phyloP scores from a whole-genome alignment of 805 yeast genomes.

The Metschnikowia colocasiae region DNA sequence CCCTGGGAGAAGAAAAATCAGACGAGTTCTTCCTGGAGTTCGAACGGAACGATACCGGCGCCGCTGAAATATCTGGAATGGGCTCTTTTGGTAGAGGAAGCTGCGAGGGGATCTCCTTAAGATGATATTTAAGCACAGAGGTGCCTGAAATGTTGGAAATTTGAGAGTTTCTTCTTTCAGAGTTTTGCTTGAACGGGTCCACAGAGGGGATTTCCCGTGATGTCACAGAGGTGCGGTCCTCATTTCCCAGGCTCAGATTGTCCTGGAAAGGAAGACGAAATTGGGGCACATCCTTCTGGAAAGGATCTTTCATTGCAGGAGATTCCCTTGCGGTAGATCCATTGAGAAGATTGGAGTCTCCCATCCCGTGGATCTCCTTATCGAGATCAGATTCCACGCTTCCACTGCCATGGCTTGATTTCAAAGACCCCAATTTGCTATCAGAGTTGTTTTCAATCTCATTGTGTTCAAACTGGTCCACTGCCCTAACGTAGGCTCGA shows the following conservation, averaged over 20 bases:
- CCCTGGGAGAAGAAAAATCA: constrained; percentile 38
- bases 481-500: constrained; percentile 60
- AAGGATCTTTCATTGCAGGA: constrained; percentile 22
- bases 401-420: constrained; percentile 10
- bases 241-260: constrained; percentile 4
- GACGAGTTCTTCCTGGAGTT: constrained; percentile 36
- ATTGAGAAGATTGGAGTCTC: neutral
- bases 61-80: constrained; percentile 40
- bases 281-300: constrained; percentile 45
- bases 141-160: constrained; percentile 11
- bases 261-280: constrained; percentile 75
- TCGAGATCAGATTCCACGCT: constrained; percentile 1
- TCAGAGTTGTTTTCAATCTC: constrained; percentile 15
- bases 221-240: neutral
- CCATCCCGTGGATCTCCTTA: neutral
- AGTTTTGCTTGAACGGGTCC: constrained; percentile 24
- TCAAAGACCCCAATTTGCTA: constrained; percentile 10
- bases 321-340: neutral
- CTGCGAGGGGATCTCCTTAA: constrained; percentile 50
- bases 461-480: constrained; percentile 35
- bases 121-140: constrained; percentile 13
- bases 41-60: constrained; percentile 32
- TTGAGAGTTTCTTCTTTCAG: constrained; percentile 13
- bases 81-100: constrained; percentile 55
- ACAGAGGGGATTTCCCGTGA: constrained; percentile 17